Conservation (phyloP, 192 early-diverging fungal species). For the Jimgerdemannia flammicorona region DNA sequence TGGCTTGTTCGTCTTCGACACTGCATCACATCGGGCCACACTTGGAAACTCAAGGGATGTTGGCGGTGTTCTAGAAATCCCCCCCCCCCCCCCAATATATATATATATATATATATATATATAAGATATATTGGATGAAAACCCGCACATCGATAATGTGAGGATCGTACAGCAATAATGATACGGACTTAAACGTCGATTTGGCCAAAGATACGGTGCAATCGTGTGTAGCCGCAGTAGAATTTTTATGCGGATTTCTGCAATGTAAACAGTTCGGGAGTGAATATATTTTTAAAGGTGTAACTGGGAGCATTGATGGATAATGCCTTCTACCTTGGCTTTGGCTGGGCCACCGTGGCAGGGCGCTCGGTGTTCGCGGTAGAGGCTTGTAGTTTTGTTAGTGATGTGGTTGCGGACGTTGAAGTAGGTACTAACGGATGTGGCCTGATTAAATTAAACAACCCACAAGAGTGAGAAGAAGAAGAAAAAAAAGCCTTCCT, state of each 20-base stretch:
- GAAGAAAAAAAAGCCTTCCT: no score
- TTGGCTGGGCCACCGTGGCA: conserved; percentile 4
- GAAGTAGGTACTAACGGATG: no score
- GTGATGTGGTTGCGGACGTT: not conserved
- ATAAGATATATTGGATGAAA: not conserved
- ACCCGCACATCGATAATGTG: no score
- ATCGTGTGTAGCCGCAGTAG: no score
- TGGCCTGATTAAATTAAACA: no score
- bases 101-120: not conserved
- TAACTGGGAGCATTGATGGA: not conserved
- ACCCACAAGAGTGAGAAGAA: no score
- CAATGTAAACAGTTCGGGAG: not conserved
- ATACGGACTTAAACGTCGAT: no score
- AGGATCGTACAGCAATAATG: no score
- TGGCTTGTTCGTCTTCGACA: conserved; percentile 28
- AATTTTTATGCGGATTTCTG: not conserved
- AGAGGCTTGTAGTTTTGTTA: not conserved
- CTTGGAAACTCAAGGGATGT: conserved; percentile 27
- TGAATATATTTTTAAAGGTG: not conserved
- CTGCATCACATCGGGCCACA: conserved; percentile 28
- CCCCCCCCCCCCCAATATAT: conserved; percentile 12
- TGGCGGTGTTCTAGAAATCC: not conserved
- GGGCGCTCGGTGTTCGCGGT: not conserved
- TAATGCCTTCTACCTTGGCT: not conserved
- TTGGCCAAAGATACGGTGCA: no score